Percentiles rank a stretch among this genome's conserved stretches.
phyloP scores from a whole-genome alignment of 2,329 filamentous ascomycete species.

The Zopfia rhizophila region DNA sequence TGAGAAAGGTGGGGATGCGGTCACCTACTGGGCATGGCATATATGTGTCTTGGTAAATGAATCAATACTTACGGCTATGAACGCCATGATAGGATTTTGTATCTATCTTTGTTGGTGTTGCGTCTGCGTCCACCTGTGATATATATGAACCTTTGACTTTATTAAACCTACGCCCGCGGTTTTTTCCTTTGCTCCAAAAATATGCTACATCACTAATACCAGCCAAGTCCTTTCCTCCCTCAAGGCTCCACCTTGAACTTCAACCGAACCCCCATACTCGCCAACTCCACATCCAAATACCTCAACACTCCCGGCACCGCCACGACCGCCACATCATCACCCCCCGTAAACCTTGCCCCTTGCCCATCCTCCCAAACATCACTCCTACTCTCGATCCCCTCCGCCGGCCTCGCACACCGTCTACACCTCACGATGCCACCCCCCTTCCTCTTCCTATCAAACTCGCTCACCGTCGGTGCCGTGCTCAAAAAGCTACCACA shows the following conservation, averaged over 20 bases:
- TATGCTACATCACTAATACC: too few species aligned
- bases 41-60: too few species aligned
- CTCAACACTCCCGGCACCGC: slow-evolving; percentile 92
- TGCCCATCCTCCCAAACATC: slow-evolving; percentile 88
- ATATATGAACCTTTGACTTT: too few species aligned
- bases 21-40: too few species aligned
- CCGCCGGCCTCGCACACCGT: slow-evolving; percentile 72
- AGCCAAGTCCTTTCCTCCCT: too few species aligned
- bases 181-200: too few species aligned
- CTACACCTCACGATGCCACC: slow-evolving; percentile 78
- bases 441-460: slow-evolving; percentile 70
- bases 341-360: slow-evolving; percentile 84
- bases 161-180: too few species aligned
- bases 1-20: too few species aligned
- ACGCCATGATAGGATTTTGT: too few species aligned
- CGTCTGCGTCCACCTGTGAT: too few species aligned
- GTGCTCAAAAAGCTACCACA: slow-evolving; percentile 93
- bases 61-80: too few species aligned
- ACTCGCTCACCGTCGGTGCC: slow-evolving; percentile 74
- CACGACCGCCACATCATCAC: slow-evolving; percentile 89
- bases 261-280: slow-evolving; percentile 95
- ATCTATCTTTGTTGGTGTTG: too few species aligned
- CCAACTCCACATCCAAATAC: slow-evolving; percentile 93
- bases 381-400: slow-evolving; percentile 68
- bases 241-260: slow-evolving; percentile 81